Conservation (phyloP, 2,329 filamentous ascomycete genomes). For the Elsinoe ampelina region DNA sequence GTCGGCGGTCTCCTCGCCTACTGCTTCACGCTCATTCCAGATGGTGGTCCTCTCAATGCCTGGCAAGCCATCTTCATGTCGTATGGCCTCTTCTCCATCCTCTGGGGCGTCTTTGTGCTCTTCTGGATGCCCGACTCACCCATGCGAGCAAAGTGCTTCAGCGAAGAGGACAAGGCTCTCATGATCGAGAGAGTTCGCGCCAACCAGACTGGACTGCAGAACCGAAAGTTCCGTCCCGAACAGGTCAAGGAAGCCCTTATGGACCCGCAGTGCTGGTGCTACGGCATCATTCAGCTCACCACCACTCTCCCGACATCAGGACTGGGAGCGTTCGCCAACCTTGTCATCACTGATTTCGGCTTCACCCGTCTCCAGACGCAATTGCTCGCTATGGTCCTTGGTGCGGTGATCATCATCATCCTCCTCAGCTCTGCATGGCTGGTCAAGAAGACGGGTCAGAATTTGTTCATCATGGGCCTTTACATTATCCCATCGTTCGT, state of each 20-base stretch:
- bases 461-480: slow-evolving; percentile 54
- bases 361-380: slow-evolving; percentile 61
- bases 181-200: slow-evolving; percentile 38
- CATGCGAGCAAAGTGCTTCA: slow-evolving; percentile 61
- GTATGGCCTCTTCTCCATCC: slow-evolving; percentile 54
- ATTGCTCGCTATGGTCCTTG: slow-evolving; percentile 65
- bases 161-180: slow-evolving; percentile 41
- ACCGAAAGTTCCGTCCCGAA: slow-evolving; percentile 42
- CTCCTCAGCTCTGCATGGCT: slow-evolving; percentile 58
- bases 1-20: slow-evolving; percentile 61
- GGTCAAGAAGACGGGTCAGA: slow-evolving; percentile 60
- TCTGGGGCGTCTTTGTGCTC: slow-evolving; percentile 57
- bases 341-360: slow-evolving; percentile 62
- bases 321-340: slow-evolving; percentile 62
- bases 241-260: slow-evolving; percentile 49
- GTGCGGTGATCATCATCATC: slow-evolving; percentile 63
- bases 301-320: slow-evolving; percentile 66
- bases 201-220: slow-evolving; percentile 40
- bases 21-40: slow-evolving; percentile 31
- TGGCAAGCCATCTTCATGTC: slow-evolving; percentile 62
- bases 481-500: slow-evolving; percentile 62
- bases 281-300: slow-evolving; percentile 48
- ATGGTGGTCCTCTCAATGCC: slow-evolving; percentile 24
- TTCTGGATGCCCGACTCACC: slow-evolving; percentile 59
- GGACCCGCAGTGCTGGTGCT: slow-evolving; percentile 51